Percentiles rank a stretch among this genome's conserved stretches.
Conservation (phyloP, 2,329 filamentous ascomycete genomes). For the Dactylellina sp. region DNA sequence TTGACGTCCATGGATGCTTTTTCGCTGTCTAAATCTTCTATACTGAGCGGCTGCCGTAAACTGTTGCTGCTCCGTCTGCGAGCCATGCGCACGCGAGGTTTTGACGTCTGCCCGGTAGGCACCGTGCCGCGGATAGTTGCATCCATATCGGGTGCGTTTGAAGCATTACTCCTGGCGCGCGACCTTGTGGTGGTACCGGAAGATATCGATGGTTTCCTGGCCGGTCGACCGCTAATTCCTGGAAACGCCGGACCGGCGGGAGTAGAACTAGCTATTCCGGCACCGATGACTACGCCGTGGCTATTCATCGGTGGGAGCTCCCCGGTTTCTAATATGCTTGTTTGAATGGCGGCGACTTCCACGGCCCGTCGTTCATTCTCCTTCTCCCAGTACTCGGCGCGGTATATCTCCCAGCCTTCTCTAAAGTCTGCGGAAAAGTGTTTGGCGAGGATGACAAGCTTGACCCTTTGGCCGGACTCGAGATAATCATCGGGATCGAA, state of each 20-base stretch:
- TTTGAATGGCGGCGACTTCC: conserved; percentile 48
- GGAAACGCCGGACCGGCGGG: conserved; percentile 32
- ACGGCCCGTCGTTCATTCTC: conserved; percentile 86
- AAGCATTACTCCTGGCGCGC: conserved; percentile 41
- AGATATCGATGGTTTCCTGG: conserved; percentile 44
- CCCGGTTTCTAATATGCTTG: conserved; percentile 44
- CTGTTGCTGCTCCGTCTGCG: conserved; percentile 34
- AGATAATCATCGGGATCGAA: conserved; percentile 80
- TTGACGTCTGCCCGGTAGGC: conserved; percentile 6
- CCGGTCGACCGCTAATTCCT: conserved; percentile 44
- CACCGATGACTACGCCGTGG: conserved; percentile 44
- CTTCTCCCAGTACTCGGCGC: conserved; percentile 94
- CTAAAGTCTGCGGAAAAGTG: conserved; percentile 94
- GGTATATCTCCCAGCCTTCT: conserved; percentile 96
- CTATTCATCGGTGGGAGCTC: conserved; percentile 51
- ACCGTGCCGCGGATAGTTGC: conserved; percentile 16
- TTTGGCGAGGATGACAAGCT: conserved; percentile 89
- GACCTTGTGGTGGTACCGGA: conserved; percentile 34
- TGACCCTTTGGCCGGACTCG: conserved; percentile 89
- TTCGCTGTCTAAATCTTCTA: conserved; percentile 48
- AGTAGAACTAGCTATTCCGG: conserved; percentile 10
- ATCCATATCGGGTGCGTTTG: conserved; percentile 8
- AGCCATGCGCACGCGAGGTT: conserved; percentile 22
- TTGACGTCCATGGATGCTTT: conserved; percentile 55
- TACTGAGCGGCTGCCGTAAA: conserved; percentile 27